Evolutionary conservation across 2,329 filamentous ascomycete genomes (phyloP), one percentile per base, ranked within the genome.

Genomic region (Penicillium digitatum): DNA sequence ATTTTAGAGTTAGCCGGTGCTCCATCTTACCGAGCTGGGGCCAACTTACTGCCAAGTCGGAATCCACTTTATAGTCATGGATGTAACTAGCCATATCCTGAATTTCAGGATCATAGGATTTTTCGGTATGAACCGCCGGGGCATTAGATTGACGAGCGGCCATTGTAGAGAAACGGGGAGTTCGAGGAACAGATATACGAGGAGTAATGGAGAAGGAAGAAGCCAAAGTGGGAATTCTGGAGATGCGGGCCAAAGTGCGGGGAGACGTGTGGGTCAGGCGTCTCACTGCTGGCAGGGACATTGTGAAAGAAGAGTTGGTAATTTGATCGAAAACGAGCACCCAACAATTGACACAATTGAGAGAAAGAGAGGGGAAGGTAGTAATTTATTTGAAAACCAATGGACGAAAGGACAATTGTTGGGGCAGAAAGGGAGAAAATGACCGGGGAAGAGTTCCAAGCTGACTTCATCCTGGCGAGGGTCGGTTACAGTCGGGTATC

Each of bases 61-160:
- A 97, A 66, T 93, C 82, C 70, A 97, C 88, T 55, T 89, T 82
- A 76, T 92, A 93, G 74, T 92, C 89, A 82, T 95, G 90, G 72
- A 97, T 88, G 78, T 96, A 99, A 77, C 82, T 85, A 60, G 93
- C 93, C 81, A 99, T 96, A 74, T 97, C 92, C 75, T 86, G 87
- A 76, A 97, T 94, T 79, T 96, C 93, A 61, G 88, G 85, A 73
- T 97, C 93, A 76, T 93, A 96, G 65, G 86, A 81, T 72, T 82
- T 70, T 45, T 72, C 64, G 38, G 62, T 61, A 22, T 69, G 64
- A 18, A 69, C 66, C 44, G 71, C 55, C n/a, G 74, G 71, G 29
- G 71, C 68, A 52, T 70, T 67, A 49, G 69, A 72, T 54, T 72
- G 70, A 61, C 74, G 69, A 47, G 75, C 63, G 47, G 73, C 58